Percentiles rank a stretch among this genome's conserved stretches.
These are phyloP conservation scores for Magnaporthiopsis poae DNA, from an alignment of 2,329 filamentous ascomycete species.

Conservation along the genomic window DNA sequence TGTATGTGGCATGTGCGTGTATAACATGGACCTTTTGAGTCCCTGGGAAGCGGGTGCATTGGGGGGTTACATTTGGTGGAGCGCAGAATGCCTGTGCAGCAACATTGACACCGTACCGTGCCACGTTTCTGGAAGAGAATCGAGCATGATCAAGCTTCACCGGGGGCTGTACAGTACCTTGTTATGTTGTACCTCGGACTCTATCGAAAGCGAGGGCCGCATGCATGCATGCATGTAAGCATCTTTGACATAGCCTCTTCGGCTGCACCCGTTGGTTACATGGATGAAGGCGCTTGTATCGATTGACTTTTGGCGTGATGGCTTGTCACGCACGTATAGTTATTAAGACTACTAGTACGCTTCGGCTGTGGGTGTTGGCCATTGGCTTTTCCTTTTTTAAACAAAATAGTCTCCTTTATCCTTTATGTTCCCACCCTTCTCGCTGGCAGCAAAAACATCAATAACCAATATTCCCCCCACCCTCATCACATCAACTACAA, in stretches of 20 bases:
- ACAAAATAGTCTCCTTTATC: background rate
- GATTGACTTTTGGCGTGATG: background rate
- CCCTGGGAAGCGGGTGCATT: background rate
- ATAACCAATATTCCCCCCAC: accelerated
- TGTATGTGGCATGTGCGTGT: too few species aligned
- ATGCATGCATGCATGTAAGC: background rate
- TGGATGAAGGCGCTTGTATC: background rate
- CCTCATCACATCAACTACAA: background rate
- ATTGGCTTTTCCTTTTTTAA: background rate
- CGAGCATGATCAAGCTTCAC: background rate
- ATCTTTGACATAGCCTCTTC: background rate
- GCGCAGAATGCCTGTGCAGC: background rate
- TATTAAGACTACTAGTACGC: background rate
- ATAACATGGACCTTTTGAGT: background rate
- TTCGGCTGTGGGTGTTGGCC: background rate
- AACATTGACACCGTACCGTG: background rate
- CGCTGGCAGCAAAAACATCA: background rate
- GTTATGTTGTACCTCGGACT: too few species aligned
- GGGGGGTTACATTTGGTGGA: background rate
- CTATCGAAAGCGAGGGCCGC: too few species aligned
- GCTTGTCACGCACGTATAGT: background rate
- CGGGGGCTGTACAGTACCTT: too few species aligned
- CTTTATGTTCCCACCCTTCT: background rate
- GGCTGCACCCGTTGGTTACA: background rate
- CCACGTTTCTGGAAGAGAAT: background rate